Base-by-base conservation (phyloP, 192 early-diverging fungal species). In the Coemansia furcata region DNA sequence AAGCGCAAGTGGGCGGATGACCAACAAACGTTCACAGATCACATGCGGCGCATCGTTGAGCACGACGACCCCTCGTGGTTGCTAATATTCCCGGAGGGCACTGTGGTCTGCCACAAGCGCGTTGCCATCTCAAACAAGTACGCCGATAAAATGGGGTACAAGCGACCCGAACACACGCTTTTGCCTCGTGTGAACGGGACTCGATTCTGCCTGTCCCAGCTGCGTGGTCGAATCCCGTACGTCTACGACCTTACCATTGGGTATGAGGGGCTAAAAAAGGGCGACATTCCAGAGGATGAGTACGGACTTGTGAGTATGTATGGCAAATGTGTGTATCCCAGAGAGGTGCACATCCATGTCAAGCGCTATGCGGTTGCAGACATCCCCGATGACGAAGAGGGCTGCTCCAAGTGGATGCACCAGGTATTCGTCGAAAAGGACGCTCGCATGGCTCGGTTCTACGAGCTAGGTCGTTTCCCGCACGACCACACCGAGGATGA, bases 21-120 rank as follows among this genome's bases (percentile, higher is more conserved):
- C 83, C 84, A 87, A 62, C 74, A 76, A 17, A 85, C 77, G 12
- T 87, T 94, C 68, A 62, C 75, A 40, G 65, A 82, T 4, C 90
- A 89, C 50, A 77, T 91, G 67, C 59, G 66, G 49, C 73, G 72
- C 38, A 87, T 86, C 14, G 77, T 89, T 60, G 69, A 75, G 11
- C 77, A 76, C 9, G 77, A 88, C 37, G 78, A 88, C 29, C 95
- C 95, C 17, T 80, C 94, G 43, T 95, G 93, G 95, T 86, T 99
- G 29, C 84, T 97, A 19, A 86, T 99, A 21, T 99, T 95, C 82
- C 97, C 97, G 1, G 97, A 99, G 79, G 97, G 97, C 62, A 99
- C 97, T 15, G 89, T 95, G 12, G 86, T 94, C 35, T 93, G 93
- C 38, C 74, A 88, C 26, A 86, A 87, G 59, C 94, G 91, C 47